A percentile compares a stretch with the other conserved stretches of the same genome.
Evolutionary conservation across 2,329 filamentous ascomycete genomes (phyloP).

Genomic region (Thielaviopsis musarum): DNA sequence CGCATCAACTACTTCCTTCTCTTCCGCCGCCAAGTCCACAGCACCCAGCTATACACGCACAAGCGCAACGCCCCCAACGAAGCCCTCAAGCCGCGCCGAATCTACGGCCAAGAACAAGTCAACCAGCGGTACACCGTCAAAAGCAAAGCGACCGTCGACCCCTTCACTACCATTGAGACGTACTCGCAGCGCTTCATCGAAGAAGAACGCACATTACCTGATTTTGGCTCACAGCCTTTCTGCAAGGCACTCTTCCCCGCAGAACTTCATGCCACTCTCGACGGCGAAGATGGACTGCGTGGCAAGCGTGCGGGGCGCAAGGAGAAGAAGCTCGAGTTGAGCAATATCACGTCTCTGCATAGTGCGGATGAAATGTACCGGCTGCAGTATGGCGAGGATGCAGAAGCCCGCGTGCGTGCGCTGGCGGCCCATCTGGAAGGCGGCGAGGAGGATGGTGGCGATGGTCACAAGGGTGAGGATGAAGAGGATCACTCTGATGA

Average conservation of each 20-base stretch:
- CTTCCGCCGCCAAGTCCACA: slow-evolving; percentile 39
- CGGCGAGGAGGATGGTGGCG: slow-evolving; percentile 29
- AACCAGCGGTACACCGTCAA: slow-evolving; percentile 38
- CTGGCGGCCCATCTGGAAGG: slow-evolving; percentile 24
- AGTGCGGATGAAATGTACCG: slow-evolving; percentile 35
- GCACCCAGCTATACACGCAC: slow-evolving; percentile 39
- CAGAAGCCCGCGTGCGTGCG: slow-evolving; percentile 17
- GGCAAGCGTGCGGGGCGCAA: slow-evolving; percentile 14
- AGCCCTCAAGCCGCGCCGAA: slow-evolving; percentile 23
- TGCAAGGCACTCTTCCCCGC: slow-evolving; percentile 36
- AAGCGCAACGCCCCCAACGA: slow-evolving; percentile 27
- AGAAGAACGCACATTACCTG: slow-evolving; percentile 35
- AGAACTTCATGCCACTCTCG: slow-evolving; percentile 38
- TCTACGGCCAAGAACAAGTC: slow-evolving; percentile 41
- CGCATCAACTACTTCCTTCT: slow-evolving; percentile 35
- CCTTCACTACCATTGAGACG: slow-evolving; percentile 40
- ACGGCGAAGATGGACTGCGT: slow-evolving; percentile 25
- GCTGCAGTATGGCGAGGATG: slow-evolving; percentile 19
- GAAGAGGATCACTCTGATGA: slow-evolving; percentile 22
- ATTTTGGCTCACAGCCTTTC: slow-evolving; percentile 33
- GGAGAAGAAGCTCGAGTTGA: slow-evolving; percentile 31
- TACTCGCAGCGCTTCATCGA: slow-evolving; percentile 39
- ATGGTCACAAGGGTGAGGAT: slow-evolving; percentile 29
- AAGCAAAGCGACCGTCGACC: slow-evolving; percentile 38
- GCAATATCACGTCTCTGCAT: slow-evolving; percentile 29